phyloP scores from a whole-genome alignment of 345 rosid species.

The Lagerstroemia speciosa region DNA sequence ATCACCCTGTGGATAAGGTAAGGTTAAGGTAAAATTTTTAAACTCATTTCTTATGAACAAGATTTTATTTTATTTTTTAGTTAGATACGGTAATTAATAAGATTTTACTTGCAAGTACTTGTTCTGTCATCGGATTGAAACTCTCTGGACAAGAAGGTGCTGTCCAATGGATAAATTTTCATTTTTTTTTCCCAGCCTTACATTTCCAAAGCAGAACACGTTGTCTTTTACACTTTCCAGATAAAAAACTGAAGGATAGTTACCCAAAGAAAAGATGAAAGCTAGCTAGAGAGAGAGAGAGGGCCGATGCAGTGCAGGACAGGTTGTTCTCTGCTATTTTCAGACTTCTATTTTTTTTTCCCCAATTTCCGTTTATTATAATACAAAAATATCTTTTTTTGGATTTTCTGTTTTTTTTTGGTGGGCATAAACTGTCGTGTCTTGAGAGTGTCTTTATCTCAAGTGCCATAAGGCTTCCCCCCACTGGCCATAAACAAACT shows the following conservation, averaged over 20 bases:
- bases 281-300: conserved; percentile 7
- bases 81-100: no score
- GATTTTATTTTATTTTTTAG: no score
- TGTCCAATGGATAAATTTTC: no score
- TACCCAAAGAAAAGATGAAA: background rate
- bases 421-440: conserved; percentile 42
- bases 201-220: conserved; percentile 27
- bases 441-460: conserved; percentile 45
- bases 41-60: no score
- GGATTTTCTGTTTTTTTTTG: conserved; percentile 14
- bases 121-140: no score
- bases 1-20: no score
- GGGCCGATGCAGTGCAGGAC: conserved; percentile 36
- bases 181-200: background rate
- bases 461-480: conserved; percentile 38
- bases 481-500: conserved; percentile 43
- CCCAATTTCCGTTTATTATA: conserved; percentile 5
- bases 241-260: background rate
- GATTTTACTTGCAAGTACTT: no score
- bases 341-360: background rate
- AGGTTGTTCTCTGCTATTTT: conserved; percentile 3
- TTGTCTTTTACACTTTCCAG: background rate
- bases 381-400: background rate
- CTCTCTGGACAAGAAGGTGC: no score
- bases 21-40: no score